Percentiles rank a stretch among this genome's conserved stretches.
Evolutionary conservation across 441 rosid genomes (phyloP).

Genomic region (Dalechampia spathulata): DNA sequence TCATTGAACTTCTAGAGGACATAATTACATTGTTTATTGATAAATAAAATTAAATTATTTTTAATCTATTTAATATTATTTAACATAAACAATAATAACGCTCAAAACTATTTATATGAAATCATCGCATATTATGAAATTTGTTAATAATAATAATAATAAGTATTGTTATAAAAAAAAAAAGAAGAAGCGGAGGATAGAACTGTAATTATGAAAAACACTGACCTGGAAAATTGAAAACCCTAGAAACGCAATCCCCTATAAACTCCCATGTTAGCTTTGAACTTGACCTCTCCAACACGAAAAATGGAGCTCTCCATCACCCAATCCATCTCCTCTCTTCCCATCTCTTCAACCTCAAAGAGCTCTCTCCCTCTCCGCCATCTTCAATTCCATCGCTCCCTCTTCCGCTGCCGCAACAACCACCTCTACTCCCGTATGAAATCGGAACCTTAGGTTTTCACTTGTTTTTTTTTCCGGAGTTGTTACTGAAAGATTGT

Average conservation of each 20-base stretch:
- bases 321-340: neutral
- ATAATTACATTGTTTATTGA: no score
- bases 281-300: no score
- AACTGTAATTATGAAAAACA: neutral
- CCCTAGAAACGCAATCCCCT: neutral
- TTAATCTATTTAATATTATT: no score
- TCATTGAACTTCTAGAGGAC: no score
- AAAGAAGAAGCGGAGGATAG: neutral
- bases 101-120: no score
- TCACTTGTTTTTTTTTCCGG: neutral
- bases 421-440: constrained; percentile 31
- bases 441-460: constrained; percentile 24
- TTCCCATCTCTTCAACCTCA: constrained; percentile 10
- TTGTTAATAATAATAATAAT: no score
- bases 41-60: no score
- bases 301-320: constrained; percentile 8
- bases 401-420: constrained; percentile 5
- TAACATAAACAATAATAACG: no score
- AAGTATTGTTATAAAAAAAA: no score
- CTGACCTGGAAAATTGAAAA: neutral
- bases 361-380: constrained; percentile 11
- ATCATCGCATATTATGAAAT: no score
- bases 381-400: constrained; percentile 8
- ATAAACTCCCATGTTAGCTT: no score
- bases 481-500: neutral